phyloP scores from a whole-genome alignment of 345 rosid genomes.

The Cardamine chenopodiifolia region DNA sequence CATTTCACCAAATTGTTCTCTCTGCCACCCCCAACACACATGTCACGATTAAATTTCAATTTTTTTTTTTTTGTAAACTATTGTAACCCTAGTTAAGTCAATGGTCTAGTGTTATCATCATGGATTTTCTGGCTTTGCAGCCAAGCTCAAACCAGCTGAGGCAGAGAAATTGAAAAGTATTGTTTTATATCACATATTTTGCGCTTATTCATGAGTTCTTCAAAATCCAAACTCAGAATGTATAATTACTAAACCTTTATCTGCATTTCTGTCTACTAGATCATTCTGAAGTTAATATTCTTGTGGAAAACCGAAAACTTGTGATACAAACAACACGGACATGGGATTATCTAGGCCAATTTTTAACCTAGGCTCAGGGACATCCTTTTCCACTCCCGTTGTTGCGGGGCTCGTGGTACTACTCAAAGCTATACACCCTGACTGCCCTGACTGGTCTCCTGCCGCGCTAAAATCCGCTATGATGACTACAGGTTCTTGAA shows the following conservation, averaged over 20 bases:
- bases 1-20: conserved; percentile 8
- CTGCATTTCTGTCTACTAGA: conserved; percentile 31
- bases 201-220: conserved; percentile 24
- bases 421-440: conserved; percentile 39
- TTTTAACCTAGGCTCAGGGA: conserved; percentile 32
- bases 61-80: too few relatives aligned
- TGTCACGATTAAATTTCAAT: background rate
- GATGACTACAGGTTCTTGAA: conserved; percentile 40
- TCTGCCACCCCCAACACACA: conserved; percentile 7
- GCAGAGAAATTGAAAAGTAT: conserved; percentile 40
- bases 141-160: conserved; percentile 49
- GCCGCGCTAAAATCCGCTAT: conserved; percentile 39
- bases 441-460: conserved; percentile 47
- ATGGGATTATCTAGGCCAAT: conserved; percentile 51
- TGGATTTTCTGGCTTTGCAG: conserved; percentile 63
- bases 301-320: conserved; percentile 41
- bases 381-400: conserved; percentile 22
- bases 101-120: too few relatives aligned
- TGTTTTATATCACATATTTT: background rate
- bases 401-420: conserved; percentile 24
- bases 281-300: conserved; percentile 42
- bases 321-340: conserved; percentile 49
- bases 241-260: background rate
- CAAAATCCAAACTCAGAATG: background rate
- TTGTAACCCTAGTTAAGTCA: too few relatives aligned